These are phyloP conservation scores for Rosa multiflora DNA, from an alignment of 306 rosid species.

Conservation along the genomic window DNA sequence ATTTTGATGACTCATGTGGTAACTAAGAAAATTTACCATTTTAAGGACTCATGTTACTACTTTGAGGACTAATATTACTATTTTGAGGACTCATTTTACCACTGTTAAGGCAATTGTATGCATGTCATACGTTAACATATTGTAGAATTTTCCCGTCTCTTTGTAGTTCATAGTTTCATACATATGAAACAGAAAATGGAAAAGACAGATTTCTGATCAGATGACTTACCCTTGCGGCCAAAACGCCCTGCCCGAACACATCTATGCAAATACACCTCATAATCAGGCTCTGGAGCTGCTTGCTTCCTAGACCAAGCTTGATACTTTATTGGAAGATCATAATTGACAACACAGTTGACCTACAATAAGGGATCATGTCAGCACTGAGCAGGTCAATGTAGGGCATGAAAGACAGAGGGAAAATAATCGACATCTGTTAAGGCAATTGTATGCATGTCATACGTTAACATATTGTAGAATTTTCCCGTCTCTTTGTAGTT, in stretches of 20 bases:
- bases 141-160: too few species aligned
- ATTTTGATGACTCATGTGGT: too few species aligned
- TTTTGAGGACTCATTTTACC: too few species aligned
- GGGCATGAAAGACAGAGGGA: not conserved
- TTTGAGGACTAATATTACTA: too few species aligned
- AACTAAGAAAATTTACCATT: too few species aligned
- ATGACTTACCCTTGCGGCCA: conserved; percentile 59
- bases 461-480: too few species aligned
- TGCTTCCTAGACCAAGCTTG: not conserved
- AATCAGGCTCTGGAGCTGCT: conserved; percentile 46
- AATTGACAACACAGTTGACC: conserved; percentile 74
- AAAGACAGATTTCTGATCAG: not conserved
- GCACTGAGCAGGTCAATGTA: not conserved
- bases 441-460: too few species aligned
- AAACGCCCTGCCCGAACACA: conserved; percentile 71
- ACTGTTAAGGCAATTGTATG: too few species aligned
- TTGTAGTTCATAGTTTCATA: not conserved
- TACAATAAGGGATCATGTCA: conserved; percentile 13
- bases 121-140: too few species aligned
- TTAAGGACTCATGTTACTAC: too few species aligned
- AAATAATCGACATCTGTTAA: not conserved
- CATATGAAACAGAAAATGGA: not conserved
- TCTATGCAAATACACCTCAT: conserved; percentile 66
- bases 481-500: not conserved
- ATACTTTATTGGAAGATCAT: conserved; percentile 56